phyloP scores from a whole-genome alignment of 108 stramenopile species.

The Skeletonema tropicum region DNA sequence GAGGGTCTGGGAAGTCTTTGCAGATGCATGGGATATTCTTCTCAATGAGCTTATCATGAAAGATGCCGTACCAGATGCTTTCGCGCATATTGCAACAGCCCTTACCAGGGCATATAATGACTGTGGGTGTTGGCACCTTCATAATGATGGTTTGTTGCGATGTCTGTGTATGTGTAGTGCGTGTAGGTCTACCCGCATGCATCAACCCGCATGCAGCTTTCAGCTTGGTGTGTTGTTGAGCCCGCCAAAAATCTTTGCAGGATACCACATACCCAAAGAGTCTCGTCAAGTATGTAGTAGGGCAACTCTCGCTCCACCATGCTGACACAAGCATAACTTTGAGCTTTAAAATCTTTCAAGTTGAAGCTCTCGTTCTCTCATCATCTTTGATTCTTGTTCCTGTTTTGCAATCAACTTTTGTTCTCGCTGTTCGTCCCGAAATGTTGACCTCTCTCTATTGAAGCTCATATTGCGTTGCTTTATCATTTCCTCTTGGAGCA shows the following conservation, averaged over 20 bases:
- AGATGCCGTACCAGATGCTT: conserved; percentile 70
- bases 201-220: too few relatives aligned
- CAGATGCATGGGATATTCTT: conserved; percentile 54
- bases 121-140: conserved; percentile 35
- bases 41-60: conserved; percentile 45
- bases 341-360: too few relatives aligned
- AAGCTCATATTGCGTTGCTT: conserved; percentile 9
- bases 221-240: too few relatives aligned
- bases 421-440: conserved; percentile 14
- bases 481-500: conserved; percentile 2
- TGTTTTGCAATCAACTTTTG: conserved; percentile 9
- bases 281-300: too few relatives aligned
- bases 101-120: conserved; percentile 78
- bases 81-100: conserved; percentile 61
- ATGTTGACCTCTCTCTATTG: conserved; percentile 11
- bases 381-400: conserved; percentile 3
- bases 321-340: too few relatives aligned
- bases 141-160: too few relatives aligned
- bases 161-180: too few relatives aligned
- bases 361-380: not conserved
- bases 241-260: too few relatives aligned
- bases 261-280: too few relatives aligned
- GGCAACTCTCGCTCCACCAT: too few relatives aligned
- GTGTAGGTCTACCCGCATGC: too few relatives aligned
- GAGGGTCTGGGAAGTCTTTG: conserved; percentile 69